Evolutionary conservation across 108 stramenopile genomes (phyloP), one percentile per base, ranked within the genome.

Genomic region (Fistulifera solaris): DNA sequence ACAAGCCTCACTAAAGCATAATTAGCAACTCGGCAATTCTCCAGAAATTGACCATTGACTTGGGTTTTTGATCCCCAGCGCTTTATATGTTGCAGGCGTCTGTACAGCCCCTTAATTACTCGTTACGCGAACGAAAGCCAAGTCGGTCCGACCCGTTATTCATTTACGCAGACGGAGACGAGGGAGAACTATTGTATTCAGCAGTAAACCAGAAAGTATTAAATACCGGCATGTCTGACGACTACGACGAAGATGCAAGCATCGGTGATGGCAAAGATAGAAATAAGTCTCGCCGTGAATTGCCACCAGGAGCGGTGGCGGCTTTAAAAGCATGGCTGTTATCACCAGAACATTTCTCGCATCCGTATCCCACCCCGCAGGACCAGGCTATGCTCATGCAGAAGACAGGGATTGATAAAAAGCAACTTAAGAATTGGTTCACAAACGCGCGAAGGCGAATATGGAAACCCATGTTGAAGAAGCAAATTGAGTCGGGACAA

Each of bases 391-490:
- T 83, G 83, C 70, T 95, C 40, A 93, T 92, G 94, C 85, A 87
- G 55, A 81, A 86, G 69, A 95, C 94, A 16, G 92, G 94, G 14
- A 93, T 95, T 51, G 92, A 93, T 58, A 93, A 91, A 63, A 93
- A 93, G 66, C 94, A 95, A 63, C 72, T 95, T 27, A 95, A 95
- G 70, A 95, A 95, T 52, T 95, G 94, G 94, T 95, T 95, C 58
- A 95, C 94, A 40, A 95, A 95, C 61, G 94, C 94, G 1, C 61
- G 94, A 45, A 58, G 94, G 41, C 67, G 94, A 68, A 95, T 95
- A 70, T 95, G 94, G 94, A 95, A 95, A 62, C 94, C 94, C 35
- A 83, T 95, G 87, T 47, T 93, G 54, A 91, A 87, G 70, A 89
- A 85, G 52, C 88, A 92, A 69, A 57, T 92, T 40, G 94, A 89